Evolutionary conservation across 345 rosid species (phyloP).

Genomic region (Turnera subulata): DNA sequence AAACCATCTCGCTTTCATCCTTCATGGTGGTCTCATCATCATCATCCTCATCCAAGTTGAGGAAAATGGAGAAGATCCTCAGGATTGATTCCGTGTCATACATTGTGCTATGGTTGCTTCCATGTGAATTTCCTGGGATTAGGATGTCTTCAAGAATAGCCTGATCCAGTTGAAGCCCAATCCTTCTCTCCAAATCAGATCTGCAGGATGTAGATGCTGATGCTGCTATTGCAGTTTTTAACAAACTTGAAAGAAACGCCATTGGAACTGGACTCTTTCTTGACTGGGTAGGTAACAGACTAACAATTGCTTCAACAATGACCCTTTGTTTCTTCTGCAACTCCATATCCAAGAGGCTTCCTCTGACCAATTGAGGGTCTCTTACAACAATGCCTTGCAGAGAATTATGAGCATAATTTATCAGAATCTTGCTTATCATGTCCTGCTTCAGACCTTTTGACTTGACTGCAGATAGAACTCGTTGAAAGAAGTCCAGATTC

Average conservation of each 20-base stretch:
- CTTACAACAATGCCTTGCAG: conserved; percentile 64
- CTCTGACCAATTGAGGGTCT: conserved; percentile 59
- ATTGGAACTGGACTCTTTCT: conserved; percentile 85
- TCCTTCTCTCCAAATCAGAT: conserved; percentile 80
- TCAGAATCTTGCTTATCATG: conserved; percentile 84
- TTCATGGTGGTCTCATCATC: conserved; percentile 64
- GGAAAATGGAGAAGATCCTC: conserved; percentile 81
- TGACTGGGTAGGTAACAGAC: conserved; percentile 83
- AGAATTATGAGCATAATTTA: conserved; percentile 73
- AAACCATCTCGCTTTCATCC: conserved; percentile 77
- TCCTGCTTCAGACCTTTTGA: conserved; percentile 94
- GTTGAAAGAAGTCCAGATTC: conserved; percentile 75
- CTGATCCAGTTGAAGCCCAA: conserved; percentile 91
- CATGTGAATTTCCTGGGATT: conserved; percentile 58
- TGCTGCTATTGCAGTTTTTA: conserved; percentile 73
- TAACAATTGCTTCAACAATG: conserved; percentile 67
- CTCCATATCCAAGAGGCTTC: conserved; percentile 56
- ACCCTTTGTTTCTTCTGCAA: conserved; percentile 70
- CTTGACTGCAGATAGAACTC: conserved; percentile 74
- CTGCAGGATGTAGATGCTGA: conserved; percentile 63
- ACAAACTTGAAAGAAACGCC: conserved; percentile 84
- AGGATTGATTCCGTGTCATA: conserved; percentile 81
- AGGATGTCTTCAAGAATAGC: conserved; percentile 97
- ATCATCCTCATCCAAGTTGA: conserved; percentile 82
- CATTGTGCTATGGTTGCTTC: conserved; percentile 47